Evolutionary conservation across 306 rosid species (phyloP).

Genomic region (Mimosa pudica): DNA sequence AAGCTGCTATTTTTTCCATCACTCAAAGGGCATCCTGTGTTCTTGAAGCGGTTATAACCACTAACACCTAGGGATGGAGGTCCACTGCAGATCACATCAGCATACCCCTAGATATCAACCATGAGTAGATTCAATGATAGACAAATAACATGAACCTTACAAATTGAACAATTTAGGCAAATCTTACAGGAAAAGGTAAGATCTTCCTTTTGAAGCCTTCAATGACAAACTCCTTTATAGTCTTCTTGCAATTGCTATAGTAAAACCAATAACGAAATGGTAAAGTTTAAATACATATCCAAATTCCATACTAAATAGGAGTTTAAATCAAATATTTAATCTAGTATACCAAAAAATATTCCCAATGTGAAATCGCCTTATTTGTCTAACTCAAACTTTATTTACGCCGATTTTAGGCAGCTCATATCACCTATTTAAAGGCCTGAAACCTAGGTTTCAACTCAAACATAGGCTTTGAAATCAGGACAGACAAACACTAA

Average conservation of each 20-base stretch:
- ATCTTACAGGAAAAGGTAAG: slow-evolving; percentile 74
- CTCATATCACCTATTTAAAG: neutral
- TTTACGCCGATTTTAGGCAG: neutral
- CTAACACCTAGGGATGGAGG: slow-evolving; percentile 97
- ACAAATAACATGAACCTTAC: neutral
- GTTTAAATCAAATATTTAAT: too few relatives aligned
- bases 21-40: slow-evolving; percentile 59
- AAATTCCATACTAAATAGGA: too few relatives aligned
- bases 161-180: neutral
- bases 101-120: slow-evolving; percentile 57
- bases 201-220: slow-evolving; percentile 47
- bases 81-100: slow-evolving; percentile 82
- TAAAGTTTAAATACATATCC: neutral
- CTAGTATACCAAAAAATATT: neutral
- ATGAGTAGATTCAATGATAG: neutral
- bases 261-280: slow-evolving; percentile 6
- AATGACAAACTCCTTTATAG: slow-evolving; percentile 52
- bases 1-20: slow-evolving; percentile 84
- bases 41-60: slow-evolving; percentile 79
- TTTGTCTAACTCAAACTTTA: neutral
- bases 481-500: too few relatives aligned
- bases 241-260: slow-evolving; percentile 59
- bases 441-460: too few relatives aligned
- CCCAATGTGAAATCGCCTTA: neutral
- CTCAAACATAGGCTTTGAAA: too few relatives aligned